phyloP scores from a whole-genome alignment of 2,329 filamentous ascomycete genomes.

The Botrytis fabae region DNA sequence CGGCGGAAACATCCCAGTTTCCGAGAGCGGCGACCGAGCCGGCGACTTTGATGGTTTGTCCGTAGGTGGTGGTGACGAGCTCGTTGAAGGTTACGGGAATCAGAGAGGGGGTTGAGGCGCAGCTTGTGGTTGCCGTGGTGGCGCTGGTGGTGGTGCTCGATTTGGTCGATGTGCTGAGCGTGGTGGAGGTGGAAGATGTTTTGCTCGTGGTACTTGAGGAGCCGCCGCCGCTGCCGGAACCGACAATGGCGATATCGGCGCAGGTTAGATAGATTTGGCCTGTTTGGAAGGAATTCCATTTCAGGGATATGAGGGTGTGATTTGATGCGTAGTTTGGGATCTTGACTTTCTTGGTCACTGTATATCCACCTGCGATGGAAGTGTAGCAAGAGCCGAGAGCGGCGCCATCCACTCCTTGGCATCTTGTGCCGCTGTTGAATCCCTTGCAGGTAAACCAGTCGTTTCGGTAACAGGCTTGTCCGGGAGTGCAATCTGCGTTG shows the following conservation, averaged over 20 bases:
- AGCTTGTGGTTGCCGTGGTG: constrained; percentile 42
- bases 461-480: constrained; percentile 49
- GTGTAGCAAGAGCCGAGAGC: not conserved
- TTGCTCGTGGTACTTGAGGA: constrained; percentile 25
- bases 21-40: constrained; percentile 62
- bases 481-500: constrained; percentile 49
- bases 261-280: constrained; percentile 55
- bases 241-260: constrained; percentile 51
- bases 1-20: constrained; percentile 57
- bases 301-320: constrained; percentile 54
- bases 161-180: constrained; percentile 22
- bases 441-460: constrained; percentile 57
- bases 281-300: constrained; percentile 58
- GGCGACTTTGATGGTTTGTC: constrained; percentile 65
- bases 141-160: not conserved
- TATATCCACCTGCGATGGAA: not conserved
- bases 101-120: constrained; percentile 45
- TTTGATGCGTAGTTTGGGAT: constrained; percentile 41
- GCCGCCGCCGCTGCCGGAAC: not conserved
- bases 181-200: constrained; percentile 24
- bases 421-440: constrained; percentile 44
- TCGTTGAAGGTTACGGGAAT: constrained; percentile 65
- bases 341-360: constrained; percentile 8
- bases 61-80: constrained; percentile 55
- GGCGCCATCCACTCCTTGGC: not conserved